Evolutionary conservation across 768 basidiomycete genomes (phyloP), one percentile per base, ranked within the genome.

Genomic region (Multifurca ochricompacta): DNA sequence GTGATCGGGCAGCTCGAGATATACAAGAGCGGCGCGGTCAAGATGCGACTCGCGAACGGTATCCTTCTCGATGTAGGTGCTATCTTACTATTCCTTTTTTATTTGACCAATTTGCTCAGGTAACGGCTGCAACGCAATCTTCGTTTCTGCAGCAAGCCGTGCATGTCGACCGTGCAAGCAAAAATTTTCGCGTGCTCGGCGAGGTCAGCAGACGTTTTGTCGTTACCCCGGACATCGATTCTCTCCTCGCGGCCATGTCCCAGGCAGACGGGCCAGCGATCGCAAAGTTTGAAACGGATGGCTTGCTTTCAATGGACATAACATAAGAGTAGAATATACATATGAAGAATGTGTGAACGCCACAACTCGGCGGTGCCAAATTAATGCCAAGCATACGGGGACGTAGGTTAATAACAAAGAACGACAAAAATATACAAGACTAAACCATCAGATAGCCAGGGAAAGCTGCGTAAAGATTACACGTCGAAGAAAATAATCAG

Each of bases 131-230:
- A 7, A 91, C 88, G 2, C 86, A 85, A 51, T 82, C 91, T 1
- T 87, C 90, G 0, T 95, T 95, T 68, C 76, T 94, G 3, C 90
- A 94, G 66, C 91, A 95, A 52, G 86, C 87, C 6, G 84, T 89
- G 18, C 77, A 83, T 61, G 64, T 95, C 27, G 83, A 95, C 65
- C 63, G 70, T 48, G 69, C 69, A 35, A 70, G 74, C 18, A 85
- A 85, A 62, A 73, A 72, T 23, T 69, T 91, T 19, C 75, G 74
- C 34, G 81, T 93, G 4, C 73, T 96, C 1, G 93, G 92, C n/a
- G 85, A 92, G 65, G 79, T 95, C 44, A 84, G 85, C 71, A 85
- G 85, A 67, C 81, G 85, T 53, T 95, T 91, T 63, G 76, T 88
- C 21, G 84, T 85, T 32, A 86, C 91, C 0, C 93, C 93, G 0